A percentile compares a stretch with the other conserved stretches of the same genome.
Conservation (phyloP, 345 rosid species). For the Camelina laxa region DNA sequence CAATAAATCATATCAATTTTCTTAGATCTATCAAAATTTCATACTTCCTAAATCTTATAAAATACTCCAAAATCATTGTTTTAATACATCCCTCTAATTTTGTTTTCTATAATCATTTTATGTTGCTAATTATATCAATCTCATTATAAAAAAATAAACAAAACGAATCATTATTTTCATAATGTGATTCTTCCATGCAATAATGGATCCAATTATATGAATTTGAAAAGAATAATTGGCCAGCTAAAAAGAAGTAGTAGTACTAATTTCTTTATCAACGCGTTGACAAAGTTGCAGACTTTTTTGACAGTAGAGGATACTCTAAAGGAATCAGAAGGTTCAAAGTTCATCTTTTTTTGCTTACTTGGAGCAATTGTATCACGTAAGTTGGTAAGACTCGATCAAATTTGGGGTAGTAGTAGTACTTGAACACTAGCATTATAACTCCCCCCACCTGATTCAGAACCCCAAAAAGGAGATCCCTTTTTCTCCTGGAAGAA, state of each 20-base stretch:
- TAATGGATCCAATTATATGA: slow-evolving; percentile 4
- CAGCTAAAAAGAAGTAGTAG: background rate
- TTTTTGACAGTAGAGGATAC: background rate
- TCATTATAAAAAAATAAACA: background rate
- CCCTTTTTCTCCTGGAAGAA: background rate
- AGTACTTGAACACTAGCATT: slow-evolving; percentile 18
- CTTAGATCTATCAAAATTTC: too few relatives aligned
- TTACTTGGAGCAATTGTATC: background rate
- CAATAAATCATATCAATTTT: too few relatives aligned
- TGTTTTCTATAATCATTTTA: too few relatives aligned
- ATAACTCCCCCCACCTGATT: background rate
- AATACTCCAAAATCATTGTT: too few relatives aligned
- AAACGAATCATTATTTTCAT: background rate
- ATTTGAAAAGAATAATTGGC: background rate
- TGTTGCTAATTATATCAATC: background rate
- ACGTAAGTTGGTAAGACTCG: slow-evolving; percentile 23
- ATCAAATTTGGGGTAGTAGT: background rate
- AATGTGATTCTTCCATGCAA: slow-evolving; percentile 3
- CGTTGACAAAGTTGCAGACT: background rate
- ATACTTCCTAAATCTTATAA: too few relatives aligned
- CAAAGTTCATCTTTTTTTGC: background rate
- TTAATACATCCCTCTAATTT: too few relatives aligned
- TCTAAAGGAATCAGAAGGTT: background rate
- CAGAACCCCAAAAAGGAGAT: background rate
- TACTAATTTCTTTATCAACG: background rate